Evolutionary conservation across 2,329 filamentous ascomycete species (phyloP), one percentile per base, ranked within the genome.

Genomic region (Fusarium foetens): DNA sequence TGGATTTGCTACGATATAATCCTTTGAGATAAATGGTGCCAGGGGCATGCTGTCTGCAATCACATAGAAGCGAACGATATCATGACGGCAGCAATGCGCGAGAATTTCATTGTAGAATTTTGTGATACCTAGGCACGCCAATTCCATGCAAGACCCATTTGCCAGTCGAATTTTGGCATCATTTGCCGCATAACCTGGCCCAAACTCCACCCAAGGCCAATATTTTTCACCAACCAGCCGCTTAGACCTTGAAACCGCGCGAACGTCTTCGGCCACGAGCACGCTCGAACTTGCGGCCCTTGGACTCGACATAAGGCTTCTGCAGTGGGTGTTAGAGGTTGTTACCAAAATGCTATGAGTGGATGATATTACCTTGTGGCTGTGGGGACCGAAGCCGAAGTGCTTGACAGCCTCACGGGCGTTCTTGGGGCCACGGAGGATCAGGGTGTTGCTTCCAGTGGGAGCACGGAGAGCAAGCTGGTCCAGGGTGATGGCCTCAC

Each of bases 171-270:
- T 55, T 71, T 71, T 73, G 75, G 76, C 69, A 76, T 78, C 73
- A 73, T 68, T 75, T 75, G 78, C 75, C 72, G 72, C 61, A 71
- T 71, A 74, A 73, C 60, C 63, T 77, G 76, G 71, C 72, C 74
- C 65, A 43, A 78, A 75, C 75, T 74, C 75, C 75, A 62, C 67
- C 65, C 59, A 63, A 75, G 76, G 75, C 74, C 75, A 69, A 73
- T 72, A 54, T 63, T 73, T 74, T 75, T 73, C 69, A 62, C 64
- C 72, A 65, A 35, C 68, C 63, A 74, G 69, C 74, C 76, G 85
- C 84, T 94, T 97, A 99, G 84, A 99, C 96, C 94, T 99, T 99
- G 95, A 99, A 99, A 91, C 97, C 96, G 83, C 93, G 91, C 81
- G 95, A 98, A 85, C 94, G 90, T 92, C 96, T 97, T 88, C 96